These are phyloP conservation scores for Eucalyptus sp. DNA, from an alignment of 345 rosid genomes.

Conservation along the genomic window DNA sequence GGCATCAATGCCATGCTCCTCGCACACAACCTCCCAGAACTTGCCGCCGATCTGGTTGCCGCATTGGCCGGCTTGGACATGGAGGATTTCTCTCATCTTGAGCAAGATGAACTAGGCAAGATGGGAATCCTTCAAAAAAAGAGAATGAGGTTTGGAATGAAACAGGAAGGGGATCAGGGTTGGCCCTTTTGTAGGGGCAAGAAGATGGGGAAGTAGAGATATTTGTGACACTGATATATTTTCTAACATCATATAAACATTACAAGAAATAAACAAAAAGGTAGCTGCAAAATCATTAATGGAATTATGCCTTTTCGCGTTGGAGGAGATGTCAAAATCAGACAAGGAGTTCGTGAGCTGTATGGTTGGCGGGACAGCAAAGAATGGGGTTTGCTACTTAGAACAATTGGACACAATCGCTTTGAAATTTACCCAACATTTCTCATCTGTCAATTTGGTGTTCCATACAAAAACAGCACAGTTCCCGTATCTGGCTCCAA, in stretches of 20 bases:
- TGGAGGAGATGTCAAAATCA: slow-evolving; percentile 22
- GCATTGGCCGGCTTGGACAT: slow-evolving; percentile 54
- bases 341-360: slow-evolving; percentile 28
- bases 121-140: neutral
- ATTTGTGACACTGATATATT: slow-evolving; percentile 1
- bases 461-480: neutral
- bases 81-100: slow-evolving; percentile 52
- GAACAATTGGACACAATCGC: neutral
- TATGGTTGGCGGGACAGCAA: neutral
- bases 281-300: neutral
- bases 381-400: neutral
- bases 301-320: neutral
- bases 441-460: slow-evolving; percentile 7
- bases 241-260: neutral
- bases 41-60: slow-evolving; percentile 52
- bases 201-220: neutral
- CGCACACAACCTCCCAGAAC: slow-evolving; percentile 58
- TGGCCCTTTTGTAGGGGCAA: neutral
- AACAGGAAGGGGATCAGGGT: neutral
- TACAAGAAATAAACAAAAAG: neutral
- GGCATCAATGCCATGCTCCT: slow-evolving; percentile 45
- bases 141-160: neutral
- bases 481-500: neutral
- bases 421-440: slow-evolving; percentile 1
- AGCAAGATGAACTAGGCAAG: neutral